Evolutionary conservation across 495 filamentous ascomycete species (phyloP), one percentile per base, ranked within the genome.

Genomic region (Penicillium dipodomyicola): DNA sequence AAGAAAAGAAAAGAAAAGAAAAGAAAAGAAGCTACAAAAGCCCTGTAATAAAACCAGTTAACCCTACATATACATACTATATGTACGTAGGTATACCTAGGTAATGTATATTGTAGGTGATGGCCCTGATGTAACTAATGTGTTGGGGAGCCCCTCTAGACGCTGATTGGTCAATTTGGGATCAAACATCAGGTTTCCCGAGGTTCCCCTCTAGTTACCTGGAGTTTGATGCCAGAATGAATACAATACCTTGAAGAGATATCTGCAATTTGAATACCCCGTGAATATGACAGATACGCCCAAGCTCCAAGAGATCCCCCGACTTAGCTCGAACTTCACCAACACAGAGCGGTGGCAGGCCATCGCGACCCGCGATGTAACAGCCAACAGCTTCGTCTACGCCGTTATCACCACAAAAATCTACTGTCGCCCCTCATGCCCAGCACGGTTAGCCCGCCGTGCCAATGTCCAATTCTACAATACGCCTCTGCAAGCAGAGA

Each of bases 391-490:
- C 30, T 89, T 88, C 63, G 76, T 88, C 62, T 88, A 87, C 73
- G 75, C 65, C 20, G 86, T 89, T 22, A 69, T 77, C 25, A 83
- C 82, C 0, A 88, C 85, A 7, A 80, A 77, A 27, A 84, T 87
- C 42, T 87, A 82, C 67, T 89, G 85, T 61, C 81, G 84, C 2
- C 81, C 85, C 5, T 81, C 77, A 8, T 87, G 85, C 50, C 70
- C 80, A 2, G 77, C 82, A 5, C 80, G 85, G 4, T 77, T 86
- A 19, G 84, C 85, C 9, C 77, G 84, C 15, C 79, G 84, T 19
- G 78, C 81, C 33, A 86, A 87, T 56, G 76, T 87, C 47, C 62
- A 67, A 14, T 87, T 87, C 70, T 83, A 81, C 67, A 70, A 80
- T 40, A 79, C 74, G 7, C 68, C 81, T n/a, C 64, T 72, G 1